Evolutionary conservation across 345 rosid genomes (phyloP).

Genomic region (Anastatica hierochuntica): DNA sequence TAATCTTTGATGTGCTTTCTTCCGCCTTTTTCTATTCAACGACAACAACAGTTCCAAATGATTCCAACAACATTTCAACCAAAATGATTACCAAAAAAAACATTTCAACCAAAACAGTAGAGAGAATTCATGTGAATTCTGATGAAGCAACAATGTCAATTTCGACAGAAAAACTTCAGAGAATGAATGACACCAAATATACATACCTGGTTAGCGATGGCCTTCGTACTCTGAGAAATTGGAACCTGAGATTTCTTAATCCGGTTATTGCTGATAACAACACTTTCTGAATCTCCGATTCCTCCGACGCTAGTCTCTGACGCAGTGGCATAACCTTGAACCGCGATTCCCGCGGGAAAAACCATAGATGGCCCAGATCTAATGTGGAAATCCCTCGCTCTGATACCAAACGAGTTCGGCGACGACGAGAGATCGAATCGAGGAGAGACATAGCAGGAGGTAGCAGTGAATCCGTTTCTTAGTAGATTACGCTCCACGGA

Average conservation of each 20-base stretch:
- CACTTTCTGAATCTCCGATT: neutral
- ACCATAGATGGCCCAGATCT: slow-evolving; percentile 35
- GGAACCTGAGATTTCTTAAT: slow-evolving; percentile 26
- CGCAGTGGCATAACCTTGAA: slow-evolving; percentile 26
- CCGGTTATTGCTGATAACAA: neutral
- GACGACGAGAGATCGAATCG: too few relatives aligned
- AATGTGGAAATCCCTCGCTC: too few relatives aligned
- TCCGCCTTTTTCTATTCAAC: slow-evolving; percentile 33
- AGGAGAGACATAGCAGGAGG: neutral
- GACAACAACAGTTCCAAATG: neutral
- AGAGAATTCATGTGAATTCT: neutral
- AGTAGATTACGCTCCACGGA: neutral
- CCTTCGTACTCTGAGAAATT: slow-evolving; percentile 39
- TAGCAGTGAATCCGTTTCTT: neutral
- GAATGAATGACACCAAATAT: neutral
- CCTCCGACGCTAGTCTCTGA: neutral
- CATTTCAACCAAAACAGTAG: neutral
- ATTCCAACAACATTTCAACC: neutral
- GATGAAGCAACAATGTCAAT: neutral
- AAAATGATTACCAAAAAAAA: neutral
- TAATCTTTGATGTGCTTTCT: slow-evolving; percentile 25
- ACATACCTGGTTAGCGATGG: slow-evolving; percentile 59
- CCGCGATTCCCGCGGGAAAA: slow-evolving; percentile 35
- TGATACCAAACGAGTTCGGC: too few relatives aligned
- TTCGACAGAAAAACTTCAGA: too few relatives aligned